Base-by-base conservation (phyloP, 2,329 filamentous ascomycete genomes). In the Cladosporium austrohemisphaericum region DNA sequence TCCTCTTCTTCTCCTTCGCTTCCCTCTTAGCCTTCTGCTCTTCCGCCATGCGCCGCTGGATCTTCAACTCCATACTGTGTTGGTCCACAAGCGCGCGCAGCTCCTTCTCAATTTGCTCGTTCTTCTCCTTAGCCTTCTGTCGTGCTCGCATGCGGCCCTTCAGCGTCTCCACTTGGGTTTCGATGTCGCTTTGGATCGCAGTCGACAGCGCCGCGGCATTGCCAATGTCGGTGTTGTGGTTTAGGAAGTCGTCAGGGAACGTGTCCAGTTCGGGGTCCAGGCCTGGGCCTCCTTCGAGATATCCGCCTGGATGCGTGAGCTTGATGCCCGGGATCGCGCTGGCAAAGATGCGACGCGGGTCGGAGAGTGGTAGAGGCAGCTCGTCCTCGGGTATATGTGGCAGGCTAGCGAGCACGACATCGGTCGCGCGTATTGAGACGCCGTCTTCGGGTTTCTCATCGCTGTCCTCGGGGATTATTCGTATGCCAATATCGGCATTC, bases 241-340 rank as follows among this genome's bases (percentile, higher is more conserved):
- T 45, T 2, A 74, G 65, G 47, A 74, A 74, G 36, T 67, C 59
- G 33, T 67, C 60, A 2, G 69, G 65, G 55, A 71, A 74, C 1
- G 56, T 64, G 49, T 64, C 59, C 48, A 66, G 58, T 1, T 67
- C 64, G 4, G 68, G 64, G 9, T 66, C 61, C 1, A 72, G 66
- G 1, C 70, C 70, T 1, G 71, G 71, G 1, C 73, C 73, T n/a
- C 73, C 73, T 36, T 74, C 72, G 22, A 73, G 61, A 36, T 71
- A 73, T n/a, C 73, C 73, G 8, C 68, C 66, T 2, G 64, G 63
- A 52, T 76, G 73, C 0, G 73, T 76, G 46, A 76, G 66, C 26
- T 63, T 62, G 10, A 76, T 52, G 23, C 71, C 72, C 0, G 71
- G 67, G n/a, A 76, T 61, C 6, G 67, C 64, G 20, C 66, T 69